These are phyloP conservation scores for Zymoseptoria ardabiliae DNA, from an alignment of 2,329 filamentous ascomycete species.

Conservation along the genomic window DNA sequence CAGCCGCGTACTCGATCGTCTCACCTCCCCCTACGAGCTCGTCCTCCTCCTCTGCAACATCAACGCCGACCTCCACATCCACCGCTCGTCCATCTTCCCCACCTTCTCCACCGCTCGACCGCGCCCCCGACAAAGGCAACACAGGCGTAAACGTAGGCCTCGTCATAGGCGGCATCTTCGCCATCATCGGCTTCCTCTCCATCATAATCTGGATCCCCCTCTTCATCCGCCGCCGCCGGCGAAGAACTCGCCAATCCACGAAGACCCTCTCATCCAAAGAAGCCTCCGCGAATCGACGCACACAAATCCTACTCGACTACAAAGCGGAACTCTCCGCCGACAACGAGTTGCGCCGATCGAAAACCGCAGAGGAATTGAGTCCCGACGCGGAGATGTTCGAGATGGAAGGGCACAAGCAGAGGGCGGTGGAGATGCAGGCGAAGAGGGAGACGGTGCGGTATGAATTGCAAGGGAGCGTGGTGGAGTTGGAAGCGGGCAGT, in stretches of 20 bases:
- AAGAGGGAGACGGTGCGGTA: conserved; percentile 7
- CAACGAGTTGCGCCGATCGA: not conserved
- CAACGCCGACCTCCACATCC: conserved; percentile 1
- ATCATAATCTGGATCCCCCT: conserved; percentile 6
- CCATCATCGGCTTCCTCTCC: conserved; percentile 5
- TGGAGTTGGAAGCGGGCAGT: conserved; percentile 8
- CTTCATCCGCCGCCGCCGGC: conserved; percentile 2
- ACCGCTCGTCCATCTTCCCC: conserved; percentile 1
- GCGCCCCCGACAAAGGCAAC: not conserved
- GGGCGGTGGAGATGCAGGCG: conserved; percentile 7
- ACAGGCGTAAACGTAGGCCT: conserved; percentile 5
- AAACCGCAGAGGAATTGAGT: conserved; percentile 5
- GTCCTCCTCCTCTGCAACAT: conserved; percentile 1
- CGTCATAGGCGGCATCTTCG: conserved; percentile 3
- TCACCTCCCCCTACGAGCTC: not conserved
- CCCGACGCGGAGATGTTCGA: conserved; percentile 3
- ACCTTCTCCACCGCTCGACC: not conserved
- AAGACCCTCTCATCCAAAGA: not conserved
- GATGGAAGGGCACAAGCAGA: not conserved
- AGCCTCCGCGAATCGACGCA: not conserved
- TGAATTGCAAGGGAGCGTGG: conserved; percentile 10
- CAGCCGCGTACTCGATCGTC: conserved; percentile 14
- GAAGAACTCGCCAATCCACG: conserved; percentile 1
- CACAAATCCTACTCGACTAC: conserved; percentile 2
- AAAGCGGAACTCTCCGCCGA: conserved; percentile 8